Evolutionary conservation across 73 alveolate genomes (phyloP).

Genomic region (Blepharisma stoltei): DNA sequence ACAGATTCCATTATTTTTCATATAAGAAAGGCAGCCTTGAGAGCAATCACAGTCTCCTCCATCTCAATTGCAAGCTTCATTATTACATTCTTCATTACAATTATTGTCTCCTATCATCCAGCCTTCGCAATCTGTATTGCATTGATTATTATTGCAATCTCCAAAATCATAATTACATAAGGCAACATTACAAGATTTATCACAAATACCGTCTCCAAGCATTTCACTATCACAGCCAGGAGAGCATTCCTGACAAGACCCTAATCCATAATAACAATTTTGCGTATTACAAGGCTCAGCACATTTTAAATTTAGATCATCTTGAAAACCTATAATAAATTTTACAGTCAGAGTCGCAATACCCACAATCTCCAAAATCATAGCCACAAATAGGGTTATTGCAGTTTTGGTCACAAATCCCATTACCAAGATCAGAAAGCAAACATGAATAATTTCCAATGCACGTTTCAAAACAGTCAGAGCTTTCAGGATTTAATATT

Average conservation of each 20-base stretch:
- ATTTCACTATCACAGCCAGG: not conserved
- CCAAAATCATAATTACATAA: not conserved
- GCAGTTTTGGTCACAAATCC: not conserved
- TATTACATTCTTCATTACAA: too few species aligned
- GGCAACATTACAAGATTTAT: not conserved
- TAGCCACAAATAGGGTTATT: not conserved
- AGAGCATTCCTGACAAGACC: not conserved
- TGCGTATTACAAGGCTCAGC: not conserved
- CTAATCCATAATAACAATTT: not conserved
- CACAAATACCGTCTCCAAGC: constrained; percentile 14
- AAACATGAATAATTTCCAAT: too few species aligned
- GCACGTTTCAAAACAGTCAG: too few species aligned
- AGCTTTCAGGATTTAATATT: too few species aligned
- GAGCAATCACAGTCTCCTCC: too few species aligned
- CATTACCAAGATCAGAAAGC: not conserved
- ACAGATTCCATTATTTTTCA: too few species aligned
- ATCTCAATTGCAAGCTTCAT: too few species aligned
- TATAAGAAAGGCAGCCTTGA: too few species aligned
- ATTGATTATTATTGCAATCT: not conserved
- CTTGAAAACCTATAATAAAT: too few species aligned
- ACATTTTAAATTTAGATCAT: not conserved
- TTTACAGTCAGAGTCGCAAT: too few species aligned
- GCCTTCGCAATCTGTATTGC: too few species aligned
- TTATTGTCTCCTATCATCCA: too few species aligned
- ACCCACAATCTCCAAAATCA: constrained; percentile 7